phyloP scores from a whole-genome alignment of 169 alveolate species.

The Cyclospora cayetanensis region DNA sequence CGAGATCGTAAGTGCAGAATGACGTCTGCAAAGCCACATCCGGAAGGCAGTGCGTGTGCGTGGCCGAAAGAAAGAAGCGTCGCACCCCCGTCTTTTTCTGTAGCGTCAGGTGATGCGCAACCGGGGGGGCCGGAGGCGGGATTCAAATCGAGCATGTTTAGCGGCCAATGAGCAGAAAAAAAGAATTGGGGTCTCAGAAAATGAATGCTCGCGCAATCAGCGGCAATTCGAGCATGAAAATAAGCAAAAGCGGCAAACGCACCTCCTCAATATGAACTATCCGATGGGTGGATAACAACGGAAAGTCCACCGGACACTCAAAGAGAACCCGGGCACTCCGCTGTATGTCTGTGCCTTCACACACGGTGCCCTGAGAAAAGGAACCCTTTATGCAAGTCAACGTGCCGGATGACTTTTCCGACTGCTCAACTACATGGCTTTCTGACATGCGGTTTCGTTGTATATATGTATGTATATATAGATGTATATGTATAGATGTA shows the following conservation, averaged over 20 bases:
- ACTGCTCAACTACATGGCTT: no score
- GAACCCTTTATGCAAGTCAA: neutral
- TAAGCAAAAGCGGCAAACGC: no score
- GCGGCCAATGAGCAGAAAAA: no score
- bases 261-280: slow-evolving; percentile 63
- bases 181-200: no score
- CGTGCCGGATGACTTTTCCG: neutral
- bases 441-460: no score
- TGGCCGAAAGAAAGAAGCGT: neutral
- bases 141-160: no score
- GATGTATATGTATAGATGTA: neutral
- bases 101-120: no score
- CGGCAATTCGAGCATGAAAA: no score
- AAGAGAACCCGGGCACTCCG: slow-evolving; percentile 69
- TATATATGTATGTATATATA: neutral
- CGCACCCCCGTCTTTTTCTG: no score
- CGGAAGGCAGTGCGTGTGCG: no score
- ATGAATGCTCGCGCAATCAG: no score
- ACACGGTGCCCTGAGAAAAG: slow-evolving; percentile 57
- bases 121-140: no score
- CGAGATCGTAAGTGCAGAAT: slow-evolving; percentile 50
- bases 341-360: slow-evolving; percentile 62
- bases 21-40: slow-evolving; percentile 66
- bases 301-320: slow-evolving; percentile 72
- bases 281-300: slow-evolving; percentile 45